Evolutionary conservation across 345 rosid genomes (phyloP).

Genomic region (Salix udensis): DNA sequence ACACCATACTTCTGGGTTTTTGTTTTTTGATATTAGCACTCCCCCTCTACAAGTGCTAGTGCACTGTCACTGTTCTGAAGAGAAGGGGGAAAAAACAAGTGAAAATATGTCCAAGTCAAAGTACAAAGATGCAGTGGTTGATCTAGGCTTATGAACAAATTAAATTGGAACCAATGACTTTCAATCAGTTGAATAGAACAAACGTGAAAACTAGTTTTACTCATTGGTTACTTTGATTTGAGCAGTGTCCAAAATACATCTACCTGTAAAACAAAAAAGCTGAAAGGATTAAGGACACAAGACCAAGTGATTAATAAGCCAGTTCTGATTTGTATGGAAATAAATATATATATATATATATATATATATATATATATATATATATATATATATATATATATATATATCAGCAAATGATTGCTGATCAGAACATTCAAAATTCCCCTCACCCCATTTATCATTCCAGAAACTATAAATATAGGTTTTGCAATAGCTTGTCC

Average conservation of each 20-base stretch:
- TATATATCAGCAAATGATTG: background rate
- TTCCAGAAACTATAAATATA: background rate
- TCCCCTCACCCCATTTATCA: background rate
- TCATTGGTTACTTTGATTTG: conserved; percentile 3
- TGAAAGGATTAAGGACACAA: background rate
- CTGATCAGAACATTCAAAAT: background rate
- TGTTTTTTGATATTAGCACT: too few relatives aligned
- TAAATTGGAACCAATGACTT: conserved; percentile 1
- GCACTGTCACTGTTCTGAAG: background rate
- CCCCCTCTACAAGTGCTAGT: background rate
- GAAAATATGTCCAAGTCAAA: background rate
- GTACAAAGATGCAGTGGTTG: background rate
- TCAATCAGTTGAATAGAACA: background rate
- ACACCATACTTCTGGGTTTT: background rate
- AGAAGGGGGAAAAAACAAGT: background rate
- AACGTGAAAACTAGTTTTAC: background rate
- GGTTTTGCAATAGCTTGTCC: background rate
- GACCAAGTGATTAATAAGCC: background rate
- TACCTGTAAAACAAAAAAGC: conserved; percentile 22
- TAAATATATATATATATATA: background rate
- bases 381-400: background rate
- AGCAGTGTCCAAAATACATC: background rate
- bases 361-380: background rate
- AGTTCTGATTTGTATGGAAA: background rate
- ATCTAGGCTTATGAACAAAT: background rate